A percentile compares a stretch with the other conserved stretches of the same genome.
Evolutionary conservation across 441 rosid genomes (phyloP).

Genomic region (Pelargonium fulgidum): DNA sequence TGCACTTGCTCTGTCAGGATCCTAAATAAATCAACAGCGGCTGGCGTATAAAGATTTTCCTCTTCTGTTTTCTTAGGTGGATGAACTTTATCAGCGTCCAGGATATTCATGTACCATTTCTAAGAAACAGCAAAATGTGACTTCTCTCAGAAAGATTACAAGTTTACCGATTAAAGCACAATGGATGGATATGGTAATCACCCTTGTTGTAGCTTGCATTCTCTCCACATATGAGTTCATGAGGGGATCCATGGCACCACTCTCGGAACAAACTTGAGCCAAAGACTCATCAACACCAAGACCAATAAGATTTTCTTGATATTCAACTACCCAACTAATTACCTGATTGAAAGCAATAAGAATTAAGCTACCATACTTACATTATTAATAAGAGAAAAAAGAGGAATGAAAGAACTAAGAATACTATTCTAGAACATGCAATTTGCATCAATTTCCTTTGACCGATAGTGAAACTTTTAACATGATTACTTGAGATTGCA

Average conservation of each 20-base stretch:
- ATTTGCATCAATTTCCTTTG: background rate
- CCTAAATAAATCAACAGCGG: constrained; percentile 98
- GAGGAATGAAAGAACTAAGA: no score
- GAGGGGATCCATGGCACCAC: constrained; percentile 98
- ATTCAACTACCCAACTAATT: constrained; percentile 98
- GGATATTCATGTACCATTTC: constrained; percentile 98
- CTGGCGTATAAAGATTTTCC: constrained; percentile 96
- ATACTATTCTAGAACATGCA: no score
- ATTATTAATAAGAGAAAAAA: background rate
- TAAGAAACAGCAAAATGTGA: constrained; percentile 29
- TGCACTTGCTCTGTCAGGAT: constrained; percentile 99
- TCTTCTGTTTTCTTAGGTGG: constrained; percentile 97
- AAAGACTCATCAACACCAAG: constrained; percentile 98
- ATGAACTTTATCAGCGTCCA: constrained; percentile 91
- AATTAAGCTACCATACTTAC: constrained; percentile 22
- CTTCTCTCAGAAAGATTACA: constrained; percentile 7
- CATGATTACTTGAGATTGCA: background rate
- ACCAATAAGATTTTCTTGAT: constrained; percentile 89
- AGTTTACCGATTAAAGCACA: constrained; percentile 5
- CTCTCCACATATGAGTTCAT: constrained; percentile 97
- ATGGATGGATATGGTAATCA: constrained; percentile 24
- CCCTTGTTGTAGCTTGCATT: constrained; percentile 98
- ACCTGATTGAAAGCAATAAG: constrained; percentile 48
- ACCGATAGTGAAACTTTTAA: background rate
- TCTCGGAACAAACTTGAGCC: constrained; percentile 98